These are phyloP conservation scores for Salvia miltiorrhiza DNA, from an alignment of 257 asterid genomes.

Conservation along the genomic window DNA sequence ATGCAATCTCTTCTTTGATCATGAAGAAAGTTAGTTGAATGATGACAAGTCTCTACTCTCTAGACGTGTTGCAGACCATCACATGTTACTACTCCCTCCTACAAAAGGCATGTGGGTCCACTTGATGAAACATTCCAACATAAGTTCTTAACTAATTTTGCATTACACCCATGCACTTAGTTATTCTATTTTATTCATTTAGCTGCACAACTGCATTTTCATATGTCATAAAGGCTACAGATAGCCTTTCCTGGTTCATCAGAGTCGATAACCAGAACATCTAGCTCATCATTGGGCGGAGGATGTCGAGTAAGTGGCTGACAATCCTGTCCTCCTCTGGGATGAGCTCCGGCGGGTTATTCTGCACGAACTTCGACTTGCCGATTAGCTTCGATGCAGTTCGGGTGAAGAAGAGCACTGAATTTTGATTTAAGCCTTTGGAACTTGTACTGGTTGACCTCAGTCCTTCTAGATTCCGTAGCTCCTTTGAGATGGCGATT, in stretches of 20 bases:
- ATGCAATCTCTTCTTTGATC: not conserved
- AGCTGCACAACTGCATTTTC: too few relatives aligned
- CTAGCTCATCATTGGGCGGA: not conserved
- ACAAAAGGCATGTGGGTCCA: too few relatives aligned
- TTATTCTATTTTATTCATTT: too few relatives aligned
- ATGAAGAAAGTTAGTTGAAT: not conserved
- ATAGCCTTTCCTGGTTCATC: not conserved
- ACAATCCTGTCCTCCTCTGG: constrained; percentile 98
- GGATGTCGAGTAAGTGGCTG: constrained; percentile 57
- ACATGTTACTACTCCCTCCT: not conserved
- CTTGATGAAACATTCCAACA: too few relatives aligned
- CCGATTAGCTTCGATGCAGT: constrained; percentile 83
- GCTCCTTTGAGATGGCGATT: too few relatives aligned
- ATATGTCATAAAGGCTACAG: too few relatives aligned
- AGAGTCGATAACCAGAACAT: not conserved
- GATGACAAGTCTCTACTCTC: not conserved
- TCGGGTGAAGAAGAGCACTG: too few relatives aligned
- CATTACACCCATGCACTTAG: too few relatives aligned
- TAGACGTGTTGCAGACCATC: not conserved
- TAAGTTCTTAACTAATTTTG: too few relatives aligned
- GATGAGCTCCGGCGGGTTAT: constrained; percentile 91
- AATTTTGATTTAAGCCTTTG: too few relatives aligned
- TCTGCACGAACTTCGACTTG: constrained; percentile 82
- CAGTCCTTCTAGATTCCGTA: too few relatives aligned
- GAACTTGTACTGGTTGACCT: too few relatives aligned